Percentiles rank a stretch among this genome's conserved stretches.
These are phyloP conservation scores for Teratosphaeria epicoccoides DNA, from an alignment of 2,329 filamentous ascomycete genomes.

Conservation along the genomic window DNA sequence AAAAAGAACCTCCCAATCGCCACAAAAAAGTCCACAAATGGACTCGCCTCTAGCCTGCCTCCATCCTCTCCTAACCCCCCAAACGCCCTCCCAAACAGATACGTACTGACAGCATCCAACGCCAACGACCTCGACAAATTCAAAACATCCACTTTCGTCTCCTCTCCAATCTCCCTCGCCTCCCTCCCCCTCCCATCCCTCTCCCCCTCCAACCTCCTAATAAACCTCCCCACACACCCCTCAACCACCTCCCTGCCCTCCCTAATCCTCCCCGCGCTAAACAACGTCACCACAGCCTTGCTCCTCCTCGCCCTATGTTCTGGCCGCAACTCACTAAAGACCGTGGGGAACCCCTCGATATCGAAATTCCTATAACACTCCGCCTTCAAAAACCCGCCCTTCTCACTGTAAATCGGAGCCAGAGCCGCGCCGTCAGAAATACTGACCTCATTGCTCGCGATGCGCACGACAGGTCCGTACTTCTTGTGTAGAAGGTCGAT, in stretches of 20 bases:
- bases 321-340: constrained; percentile 40
- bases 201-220: constrained; percentile 31
- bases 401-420: constrained; percentile 40
- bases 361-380: constrained; percentile 46
- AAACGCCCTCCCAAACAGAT: constrained; percentile 44
- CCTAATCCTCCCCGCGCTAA: constrained; percentile 38
- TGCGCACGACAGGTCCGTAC: constrained; percentile 58
- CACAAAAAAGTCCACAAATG: constrained; percentile 46
- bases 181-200: constrained; percentile 11
- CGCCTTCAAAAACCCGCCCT: constrained; percentile 45
- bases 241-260: constrained; percentile 31
- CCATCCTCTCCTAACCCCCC: constrained; percentile 34
- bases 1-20: constrained; percentile 47
- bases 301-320: constrained; percentile 35
- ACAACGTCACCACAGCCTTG: constrained; percentile 41
- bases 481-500: constrained; percentile 44
- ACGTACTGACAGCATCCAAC: constrained; percentile 44
- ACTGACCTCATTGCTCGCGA: constrained; percentile 57
- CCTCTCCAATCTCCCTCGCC: constrained; percentile 7
- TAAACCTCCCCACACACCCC: constrained; percentile 33
- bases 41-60: constrained; percentile 31
- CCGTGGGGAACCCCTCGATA: constrained; percentile 44
- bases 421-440: constrained; percentile 38
- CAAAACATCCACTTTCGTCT: constrained; percentile 37
- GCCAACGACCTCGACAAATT: constrained; percentile 41